Evolutionary conservation across 345 rosid species (phyloP).

Genomic region (Gossypium ekmanianum): DNA sequence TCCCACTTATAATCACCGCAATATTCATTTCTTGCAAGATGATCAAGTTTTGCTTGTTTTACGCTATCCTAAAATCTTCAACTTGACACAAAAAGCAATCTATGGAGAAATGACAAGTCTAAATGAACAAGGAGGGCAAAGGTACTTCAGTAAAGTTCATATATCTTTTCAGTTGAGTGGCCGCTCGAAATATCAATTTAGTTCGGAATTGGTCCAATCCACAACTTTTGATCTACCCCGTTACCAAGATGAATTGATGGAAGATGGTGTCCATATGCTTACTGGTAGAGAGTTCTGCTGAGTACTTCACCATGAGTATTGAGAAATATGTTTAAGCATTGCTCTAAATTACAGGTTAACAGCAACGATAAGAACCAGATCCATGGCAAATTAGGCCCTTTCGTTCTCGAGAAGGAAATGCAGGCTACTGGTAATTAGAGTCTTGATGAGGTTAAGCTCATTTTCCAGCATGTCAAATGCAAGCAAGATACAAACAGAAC

Average conservation of each 20-base stretch:
- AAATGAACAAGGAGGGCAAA: background rate
- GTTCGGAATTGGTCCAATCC: background rate
- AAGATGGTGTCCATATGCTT: conserved; percentile 11
- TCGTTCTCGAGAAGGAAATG: background rate
- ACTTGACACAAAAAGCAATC: conserved; percentile 7
- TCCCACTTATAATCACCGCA: background rate
- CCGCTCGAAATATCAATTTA: background rate
- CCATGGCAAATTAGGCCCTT: background rate
- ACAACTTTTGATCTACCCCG: background rate
- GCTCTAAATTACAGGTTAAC: conserved; percentile 9
- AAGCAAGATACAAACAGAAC: background rate
- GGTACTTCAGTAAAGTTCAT: conserved; percentile 8
- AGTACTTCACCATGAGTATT: background rate
- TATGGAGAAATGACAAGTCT: conserved; percentile 5
- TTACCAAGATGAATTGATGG: conserved; percentile 6
- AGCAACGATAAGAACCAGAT: background rate
- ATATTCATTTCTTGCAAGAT: background rate
- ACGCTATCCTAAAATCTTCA: conserved; percentile 8
- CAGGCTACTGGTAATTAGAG: background rate
- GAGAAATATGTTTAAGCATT: background rate
- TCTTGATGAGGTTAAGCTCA: background rate
- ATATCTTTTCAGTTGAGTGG: conserved; percentile 1
- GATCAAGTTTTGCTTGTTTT: conserved; percentile 11
- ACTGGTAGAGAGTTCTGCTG: background rate
- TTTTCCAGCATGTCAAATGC: conserved; percentile 9